These are phyloP conservation scores for Ceratocystis lukuohia DNA, from an alignment of 2,329 filamentous ascomycete species.

Conservation along the genomic window DNA sequence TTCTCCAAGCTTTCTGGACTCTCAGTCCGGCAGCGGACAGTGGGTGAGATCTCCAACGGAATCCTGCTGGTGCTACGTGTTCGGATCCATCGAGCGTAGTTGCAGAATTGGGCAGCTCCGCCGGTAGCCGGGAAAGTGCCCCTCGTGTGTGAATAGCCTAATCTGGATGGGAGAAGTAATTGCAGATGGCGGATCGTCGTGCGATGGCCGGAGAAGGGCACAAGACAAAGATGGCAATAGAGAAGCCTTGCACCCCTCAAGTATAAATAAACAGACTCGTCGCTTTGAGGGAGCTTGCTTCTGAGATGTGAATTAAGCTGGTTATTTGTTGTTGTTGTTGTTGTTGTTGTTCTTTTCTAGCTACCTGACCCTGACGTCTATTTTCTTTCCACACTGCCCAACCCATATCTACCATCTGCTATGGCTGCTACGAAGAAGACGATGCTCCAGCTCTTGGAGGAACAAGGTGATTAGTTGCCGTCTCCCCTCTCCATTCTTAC, in stretches of 20 bases:
- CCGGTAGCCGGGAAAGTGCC: background rate
- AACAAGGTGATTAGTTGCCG: background rate
- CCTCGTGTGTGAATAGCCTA: background rate
- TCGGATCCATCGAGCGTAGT: background rate
- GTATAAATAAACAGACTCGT: background rate
- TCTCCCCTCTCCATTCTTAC: background rate
- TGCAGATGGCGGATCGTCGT: background rate
- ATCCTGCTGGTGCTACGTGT: background rate
- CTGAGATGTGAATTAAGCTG: background rate
- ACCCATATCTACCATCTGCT: background rate
- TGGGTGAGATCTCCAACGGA: background rate
- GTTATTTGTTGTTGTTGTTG: background rate
- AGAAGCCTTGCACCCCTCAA: too few species aligned
- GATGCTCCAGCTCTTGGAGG: constrained; percentile 6
- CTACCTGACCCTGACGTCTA: background rate
- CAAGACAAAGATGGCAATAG: background rate
- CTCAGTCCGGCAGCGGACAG: background rate
- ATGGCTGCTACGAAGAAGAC: background rate
- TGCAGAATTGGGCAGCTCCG: background rate
- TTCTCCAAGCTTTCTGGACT: background rate
- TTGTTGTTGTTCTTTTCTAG: background rate
- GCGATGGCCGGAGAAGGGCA: background rate
- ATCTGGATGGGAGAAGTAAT: background rate
- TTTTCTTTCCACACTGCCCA: background rate
- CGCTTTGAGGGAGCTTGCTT: background rate